Evolutionary conservation across 2,329 filamentous ascomycete genomes (phyloP).

Genomic region (Diaporthe capsici): DNA sequence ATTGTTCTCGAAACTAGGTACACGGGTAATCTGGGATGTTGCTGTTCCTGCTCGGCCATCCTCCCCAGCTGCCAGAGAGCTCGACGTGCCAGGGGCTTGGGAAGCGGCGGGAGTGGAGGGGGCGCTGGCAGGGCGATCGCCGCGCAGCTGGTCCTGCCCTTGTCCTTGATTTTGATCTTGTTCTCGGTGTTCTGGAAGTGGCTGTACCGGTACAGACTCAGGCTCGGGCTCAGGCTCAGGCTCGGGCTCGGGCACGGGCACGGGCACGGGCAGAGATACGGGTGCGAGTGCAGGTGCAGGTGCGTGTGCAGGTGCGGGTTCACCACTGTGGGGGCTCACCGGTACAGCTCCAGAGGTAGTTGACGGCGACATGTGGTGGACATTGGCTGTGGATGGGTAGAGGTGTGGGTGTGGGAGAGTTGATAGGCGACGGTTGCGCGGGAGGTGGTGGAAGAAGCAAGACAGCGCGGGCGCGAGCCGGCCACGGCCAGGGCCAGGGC

Average conservation of each 20-base stretch:
- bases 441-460: slow-evolving; percentile 24
- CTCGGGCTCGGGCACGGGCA: slow-evolving; percentile 26
- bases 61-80: slow-evolving; percentile 36
- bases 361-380: slow-evolving; percentile 70
- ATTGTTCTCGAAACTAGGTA: slow-evolving; percentile 42
- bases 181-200: slow-evolving; percentile 8
- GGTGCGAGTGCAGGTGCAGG: slow-evolving; percentile 26
- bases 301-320: slow-evolving; percentile 54
- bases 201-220: slow-evolving; percentile 31
- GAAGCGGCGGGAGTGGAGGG: neutral
- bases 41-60: slow-evolving; percentile 33
- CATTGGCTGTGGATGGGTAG: slow-evolving; percentile 61
- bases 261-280: slow-evolving; percentile 10
- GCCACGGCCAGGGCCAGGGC: slow-evolving; percentile 13
- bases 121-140: slow-evolving; percentile 15
- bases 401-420: slow-evolving; percentile 47
- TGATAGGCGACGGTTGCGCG: slow-evolving; percentile 46
- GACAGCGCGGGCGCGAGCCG: slow-evolving; percentile 1
- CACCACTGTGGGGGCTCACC: slow-evolving; percentile 43
- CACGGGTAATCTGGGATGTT: slow-evolving; percentile 40
- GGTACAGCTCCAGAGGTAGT: slow-evolving; percentile 64
- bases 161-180: slow-evolving; percentile 16
- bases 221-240: slow-evolving; percentile 7
- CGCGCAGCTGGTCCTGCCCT: slow-evolving; percentile 29
- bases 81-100: slow-evolving; percentile 36